Conservation (phyloP, 1,139 yeast species). For the Diutina siamensis region DNA sequence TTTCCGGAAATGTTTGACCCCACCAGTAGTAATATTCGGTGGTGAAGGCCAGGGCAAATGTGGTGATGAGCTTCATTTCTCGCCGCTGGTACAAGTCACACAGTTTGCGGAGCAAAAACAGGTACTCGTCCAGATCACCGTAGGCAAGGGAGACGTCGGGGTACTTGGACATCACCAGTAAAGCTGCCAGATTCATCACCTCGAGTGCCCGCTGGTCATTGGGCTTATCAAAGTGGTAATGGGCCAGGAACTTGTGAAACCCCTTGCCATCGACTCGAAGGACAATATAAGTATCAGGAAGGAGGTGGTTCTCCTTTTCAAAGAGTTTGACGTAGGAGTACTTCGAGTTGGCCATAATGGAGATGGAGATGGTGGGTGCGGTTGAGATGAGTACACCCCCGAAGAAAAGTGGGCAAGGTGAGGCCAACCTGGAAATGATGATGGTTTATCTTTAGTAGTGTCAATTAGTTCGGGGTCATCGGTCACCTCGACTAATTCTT, state of each 20-base stretch:
- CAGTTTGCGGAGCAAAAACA: constrained; percentile 55
- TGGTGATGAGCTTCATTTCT: constrained; percentile 64
- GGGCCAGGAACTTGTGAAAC: constrained; percentile 72
- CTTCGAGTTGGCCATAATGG: constrained; percentile 61
- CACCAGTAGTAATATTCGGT: constrained; percentile 64
- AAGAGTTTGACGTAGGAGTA: constrained; percentile 79
- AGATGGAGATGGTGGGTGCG: not conserved
- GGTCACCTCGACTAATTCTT: no score
- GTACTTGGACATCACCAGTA: constrained; percentile 44
- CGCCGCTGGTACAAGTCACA: constrained; percentile 71
- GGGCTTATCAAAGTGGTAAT: constrained; percentile 73
- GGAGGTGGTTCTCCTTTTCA: constrained; percentile 60
- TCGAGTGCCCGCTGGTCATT: constrained; percentile 68
- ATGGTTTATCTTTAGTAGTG: no score
- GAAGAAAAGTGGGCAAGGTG: no score
- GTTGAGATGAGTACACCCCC: not conserved
- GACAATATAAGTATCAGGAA: constrained; percentile 75
- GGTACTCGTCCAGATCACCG: constrained; percentile 94
- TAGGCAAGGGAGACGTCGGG: constrained; percentile 74
- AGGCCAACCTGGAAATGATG: no score
- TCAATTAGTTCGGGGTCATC: no score
- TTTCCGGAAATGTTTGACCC: constrained; percentile 45
- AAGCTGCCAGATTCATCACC: constrained; percentile 77
- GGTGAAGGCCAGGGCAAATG: constrained; percentile 75
- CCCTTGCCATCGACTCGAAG: constrained; percentile 91